Percentiles rank a stretch among this genome's conserved stretches.
phyloP scores from a whole-genome alignment of 2,329 filamentous ascomycete species.

The Knoxdaviesia proteae region DNA sequence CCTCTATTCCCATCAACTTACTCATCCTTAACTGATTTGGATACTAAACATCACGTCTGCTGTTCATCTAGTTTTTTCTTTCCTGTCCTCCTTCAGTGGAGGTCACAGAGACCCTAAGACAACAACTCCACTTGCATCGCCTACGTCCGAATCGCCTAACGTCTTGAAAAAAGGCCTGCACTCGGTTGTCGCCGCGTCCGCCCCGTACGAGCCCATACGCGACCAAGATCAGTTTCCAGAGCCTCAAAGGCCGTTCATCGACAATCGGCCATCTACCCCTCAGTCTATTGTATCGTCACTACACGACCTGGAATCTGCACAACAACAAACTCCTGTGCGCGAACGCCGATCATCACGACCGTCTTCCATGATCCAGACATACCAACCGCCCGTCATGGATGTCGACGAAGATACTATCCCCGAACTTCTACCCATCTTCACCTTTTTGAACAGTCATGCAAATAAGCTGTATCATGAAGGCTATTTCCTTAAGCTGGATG shows the following conservation, averaged over 20 bases:
- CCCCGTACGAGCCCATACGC: too few species aligned
- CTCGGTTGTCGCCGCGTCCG: too few species aligned
- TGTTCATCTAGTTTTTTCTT: not conserved
- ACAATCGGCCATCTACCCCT: too few species aligned
- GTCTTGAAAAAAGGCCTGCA: too few species aligned
- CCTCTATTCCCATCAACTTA: not conserved
- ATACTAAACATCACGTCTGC: not conserved
- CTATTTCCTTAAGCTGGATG: conserved; percentile 91
- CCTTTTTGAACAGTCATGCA: conserved; percentile 77
- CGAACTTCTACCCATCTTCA: conserved; percentile 86
- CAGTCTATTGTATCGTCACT: too few species aligned
- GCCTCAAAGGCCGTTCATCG: too few species aligned
- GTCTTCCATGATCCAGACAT: conserved; percentile 68
- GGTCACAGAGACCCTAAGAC: not conserved
- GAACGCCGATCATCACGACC: conserved; percentile 38
- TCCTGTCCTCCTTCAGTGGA: not conserved
- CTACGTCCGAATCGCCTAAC: too few species aligned
- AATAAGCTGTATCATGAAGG: conserved; percentile 97
- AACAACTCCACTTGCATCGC: not conserved
- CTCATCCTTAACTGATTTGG: not conserved
- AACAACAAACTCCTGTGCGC: not conserved
- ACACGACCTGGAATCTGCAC: too few species aligned
- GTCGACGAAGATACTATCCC: conserved; percentile 69
- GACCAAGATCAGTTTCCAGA: too few species aligned
- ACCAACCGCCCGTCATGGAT: conserved; percentile 73